Conservation (phyloP, 306 rosid genomes). For the Gillenia trifoliata region DNA sequence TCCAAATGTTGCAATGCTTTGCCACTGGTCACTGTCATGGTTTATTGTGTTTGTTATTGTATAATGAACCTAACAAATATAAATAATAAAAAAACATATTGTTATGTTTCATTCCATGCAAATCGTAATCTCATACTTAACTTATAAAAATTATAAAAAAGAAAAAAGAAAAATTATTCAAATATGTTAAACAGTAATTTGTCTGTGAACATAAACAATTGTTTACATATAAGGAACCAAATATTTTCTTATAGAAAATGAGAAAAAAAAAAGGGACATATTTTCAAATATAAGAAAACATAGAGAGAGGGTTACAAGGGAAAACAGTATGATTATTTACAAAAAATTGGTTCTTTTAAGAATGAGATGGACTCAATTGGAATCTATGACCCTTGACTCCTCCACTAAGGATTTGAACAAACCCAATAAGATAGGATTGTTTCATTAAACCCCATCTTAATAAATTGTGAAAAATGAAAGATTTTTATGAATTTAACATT, state of each 20-base stretch:
- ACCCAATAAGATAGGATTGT: slow-evolving; percentile 33
- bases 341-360: slow-evolving; percentile 23
- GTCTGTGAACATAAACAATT: too few relatives aligned
- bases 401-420: slow-evolving; percentile 55
- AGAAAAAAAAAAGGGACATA: background rate
- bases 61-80: slow-evolving; percentile 16
- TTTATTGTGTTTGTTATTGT: slow-evolving; percentile 24
- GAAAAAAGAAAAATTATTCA: too few relatives aligned
- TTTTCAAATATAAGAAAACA: slow-evolving; percentile 17
- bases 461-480: slow-evolving; percentile 19
- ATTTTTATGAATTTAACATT: slow-evolving; percentile 1
- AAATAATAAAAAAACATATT: background rate
- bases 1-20: slow-evolving; percentile 32
- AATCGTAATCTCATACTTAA: background rate
- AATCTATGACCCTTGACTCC: slow-evolving; percentile 62
- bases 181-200: too few relatives aligned
- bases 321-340: background rate
- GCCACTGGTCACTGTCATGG: slow-evolving; percentile 36
- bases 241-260: too few relatives aligned
- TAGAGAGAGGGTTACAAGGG: background rate
- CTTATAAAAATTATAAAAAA: background rate
- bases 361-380: slow-evolving; percentile 38
- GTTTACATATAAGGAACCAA: background rate
- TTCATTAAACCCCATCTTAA: slow-evolving; percentile 39
- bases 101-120: background rate